These are phyloP conservation scores for Trichoderma hamatum DNA, from an alignment of 2,329 filamentous ascomycete species.

Conservation along the genomic window DNA sequence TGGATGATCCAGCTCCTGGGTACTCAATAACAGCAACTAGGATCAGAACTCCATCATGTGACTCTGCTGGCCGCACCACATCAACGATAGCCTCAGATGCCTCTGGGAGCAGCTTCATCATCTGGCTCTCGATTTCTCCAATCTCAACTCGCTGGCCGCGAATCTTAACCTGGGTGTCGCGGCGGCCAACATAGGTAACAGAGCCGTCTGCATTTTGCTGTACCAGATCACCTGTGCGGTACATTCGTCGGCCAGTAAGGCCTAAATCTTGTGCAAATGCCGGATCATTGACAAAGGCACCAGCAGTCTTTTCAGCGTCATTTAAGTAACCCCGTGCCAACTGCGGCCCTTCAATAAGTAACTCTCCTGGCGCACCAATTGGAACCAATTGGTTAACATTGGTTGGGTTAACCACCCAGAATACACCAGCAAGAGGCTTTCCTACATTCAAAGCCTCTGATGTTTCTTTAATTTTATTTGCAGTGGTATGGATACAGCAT, in stretches of 20 bases:
- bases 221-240: conserved; percentile 51
- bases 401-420: no score
- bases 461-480: not conserved
- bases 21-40: not conserved
- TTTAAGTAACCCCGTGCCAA: conserved; percentile 56
- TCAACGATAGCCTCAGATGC: not conserved
- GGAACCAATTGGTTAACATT: conserved; percentile 21
- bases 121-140: not conserved
- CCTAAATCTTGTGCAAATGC: not conserved
- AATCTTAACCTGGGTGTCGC: conserved; percentile 20
- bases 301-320: conserved; percentile 38
- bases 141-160: conserved; percentile 3
- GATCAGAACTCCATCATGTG: not conserved
- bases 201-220: conserved; percentile 24
- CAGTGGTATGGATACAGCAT: no score
- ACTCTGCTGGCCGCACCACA: not conserved
- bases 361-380: conserved; percentile 23
- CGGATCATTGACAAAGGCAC: conserved; percentile 34
- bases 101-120: not conserved
- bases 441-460: no score
- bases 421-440: no score
- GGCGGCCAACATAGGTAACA: conserved; percentile 4
- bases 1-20: no score
- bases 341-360: conserved; percentile 20
- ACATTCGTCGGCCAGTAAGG: conserved; percentile 33